phyloP scores from a whole-genome alignment of 208 protist species.

The Trypanosoma boissoni region DNA sequence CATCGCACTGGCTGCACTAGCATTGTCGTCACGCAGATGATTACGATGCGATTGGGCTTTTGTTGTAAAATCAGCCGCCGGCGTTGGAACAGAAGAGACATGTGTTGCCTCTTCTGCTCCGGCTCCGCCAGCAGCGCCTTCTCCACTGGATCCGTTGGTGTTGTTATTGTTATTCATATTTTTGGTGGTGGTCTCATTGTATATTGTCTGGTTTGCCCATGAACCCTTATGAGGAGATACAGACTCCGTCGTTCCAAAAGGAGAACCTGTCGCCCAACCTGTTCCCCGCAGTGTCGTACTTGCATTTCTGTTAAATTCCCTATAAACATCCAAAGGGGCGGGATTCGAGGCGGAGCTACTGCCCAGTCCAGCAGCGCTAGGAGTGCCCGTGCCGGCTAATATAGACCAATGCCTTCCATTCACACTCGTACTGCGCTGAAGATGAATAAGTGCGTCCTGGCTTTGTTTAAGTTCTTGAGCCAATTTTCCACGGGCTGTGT shows the following conservation, averaged over 20 bases:
- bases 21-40: too few species aligned
- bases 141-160: too few species aligned
- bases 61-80: too few species aligned
- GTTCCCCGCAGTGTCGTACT: constrained; percentile 8
- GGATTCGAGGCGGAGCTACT: constrained; percentile 8
- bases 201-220: too few species aligned
- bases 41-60: too few species aligned
- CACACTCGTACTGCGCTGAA: constrained; percentile 75
- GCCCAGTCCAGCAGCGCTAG: constrained; percentile 10
- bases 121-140: too few species aligned
- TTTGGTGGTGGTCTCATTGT: too few species aligned
- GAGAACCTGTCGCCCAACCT: neutral
- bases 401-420: constrained; percentile 66
- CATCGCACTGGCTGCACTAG: too few species aligned
- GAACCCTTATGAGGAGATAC: neutral
- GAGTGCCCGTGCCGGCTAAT: constrained; percentile 7
- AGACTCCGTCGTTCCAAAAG: neutral
- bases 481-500: constrained; percentile 58
- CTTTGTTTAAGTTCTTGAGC: constrained; percentile 70
- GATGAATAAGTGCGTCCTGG: constrained; percentile 70
- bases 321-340: constrained; percentile 21
- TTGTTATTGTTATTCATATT: too few species aligned
- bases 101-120: too few species aligned
- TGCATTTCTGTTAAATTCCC: constrained; percentile 28
- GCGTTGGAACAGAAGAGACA: too few species aligned